These are phyloP conservation scores for Cinchona pubescens DNA, from an alignment of 257 asterid species.

Conservation along the genomic window DNA sequence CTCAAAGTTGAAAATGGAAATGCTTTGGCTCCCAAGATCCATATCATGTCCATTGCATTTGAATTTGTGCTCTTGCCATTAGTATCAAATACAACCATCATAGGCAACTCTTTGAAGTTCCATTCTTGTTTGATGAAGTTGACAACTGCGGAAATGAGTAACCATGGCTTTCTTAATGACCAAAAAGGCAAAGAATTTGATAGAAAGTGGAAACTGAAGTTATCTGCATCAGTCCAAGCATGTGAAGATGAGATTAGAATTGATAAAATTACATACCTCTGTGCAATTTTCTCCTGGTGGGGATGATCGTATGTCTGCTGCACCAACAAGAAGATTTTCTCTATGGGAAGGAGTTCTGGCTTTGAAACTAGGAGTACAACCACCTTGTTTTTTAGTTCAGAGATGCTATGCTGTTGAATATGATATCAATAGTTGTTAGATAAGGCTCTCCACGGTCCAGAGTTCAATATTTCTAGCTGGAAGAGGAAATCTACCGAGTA, in stretches of 20 bases:
- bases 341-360: constrained; percentile 52
- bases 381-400: constrained; percentile 54
- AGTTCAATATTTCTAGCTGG: background rate
- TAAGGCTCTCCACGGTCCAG: background rate
- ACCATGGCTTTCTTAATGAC: constrained; percentile 58
- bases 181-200: constrained; percentile 61
- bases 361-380: constrained; percentile 65
- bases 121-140: constrained; percentile 51
- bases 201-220: constrained; percentile 39
- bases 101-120: constrained; percentile 42
- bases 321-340: constrained; percentile 44
- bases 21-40: constrained; percentile 76
- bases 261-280: constrained; percentile 55
- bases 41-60: constrained; percentile 67
- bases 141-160: constrained; percentile 35
- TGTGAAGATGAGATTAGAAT: constrained; percentile 42
- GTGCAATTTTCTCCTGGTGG: constrained; percentile 18
- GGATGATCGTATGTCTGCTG: constrained; percentile 48
- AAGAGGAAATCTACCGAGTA: background rate
- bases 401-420: constrained; percentile 45
- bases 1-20: constrained; percentile 63
- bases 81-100: constrained; percentile 49
- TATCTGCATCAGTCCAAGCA: constrained; percentile 43
- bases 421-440: background rate
- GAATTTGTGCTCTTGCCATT: constrained; percentile 45